phyloP scores from a whole-genome alignment of 2,329 filamentous ascomycete genomes.

The Exophiala oligosperma region DNA sequence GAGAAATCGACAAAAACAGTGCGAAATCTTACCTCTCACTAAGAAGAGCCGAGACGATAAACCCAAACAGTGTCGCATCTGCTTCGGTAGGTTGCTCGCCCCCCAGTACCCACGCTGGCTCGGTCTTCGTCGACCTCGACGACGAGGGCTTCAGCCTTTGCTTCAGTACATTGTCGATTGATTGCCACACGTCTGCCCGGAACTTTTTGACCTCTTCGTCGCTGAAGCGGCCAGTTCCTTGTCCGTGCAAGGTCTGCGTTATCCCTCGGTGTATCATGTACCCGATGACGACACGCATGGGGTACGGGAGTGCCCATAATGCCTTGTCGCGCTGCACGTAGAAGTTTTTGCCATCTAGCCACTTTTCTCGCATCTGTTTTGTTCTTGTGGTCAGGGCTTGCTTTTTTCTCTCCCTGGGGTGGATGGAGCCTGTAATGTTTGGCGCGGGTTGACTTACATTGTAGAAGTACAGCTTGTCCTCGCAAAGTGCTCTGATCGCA shows the following conservation, averaged over 20 bases:
- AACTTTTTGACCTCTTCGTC: conserved; percentile 50
- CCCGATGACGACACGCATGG: conserved; percentile 53
- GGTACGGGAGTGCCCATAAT: conserved; percentile 53
- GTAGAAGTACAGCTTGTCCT: conserved; percentile 63
- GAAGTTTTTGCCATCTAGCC: conserved; percentile 56
- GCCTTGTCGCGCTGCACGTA: conserved; percentile 56
- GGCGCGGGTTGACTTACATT: conserved; percentile 36
- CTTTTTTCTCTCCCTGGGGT: too few species aligned
- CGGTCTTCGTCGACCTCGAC: conserved; percentile 9
- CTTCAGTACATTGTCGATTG: conserved; percentile 48
- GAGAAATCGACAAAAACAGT: too few species aligned
- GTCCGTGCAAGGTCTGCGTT: conserved; percentile 51
- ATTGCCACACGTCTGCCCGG: conserved; percentile 55
- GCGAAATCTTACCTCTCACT: conserved; percentile 52
- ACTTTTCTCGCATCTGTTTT: conserved; percentile 48
- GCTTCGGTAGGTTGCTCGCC: conserved; percentile 56
- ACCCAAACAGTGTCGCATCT: conserved; percentile 60
- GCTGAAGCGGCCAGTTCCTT: conserved; percentile 56
- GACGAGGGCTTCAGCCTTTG: conserved; percentile 36
- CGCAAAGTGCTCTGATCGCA: conserved; percentile 55
- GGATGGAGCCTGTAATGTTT: too few species aligned
- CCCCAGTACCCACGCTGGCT: conserved; percentile 60
- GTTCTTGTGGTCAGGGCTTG: not conserved
- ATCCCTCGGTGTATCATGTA: conserved; percentile 48
- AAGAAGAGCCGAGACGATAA: conserved; percentile 54